phyloP scores from a whole-genome alignment of 2,329 filamentous ascomycete species.

The Helotiales sp. region DNA sequence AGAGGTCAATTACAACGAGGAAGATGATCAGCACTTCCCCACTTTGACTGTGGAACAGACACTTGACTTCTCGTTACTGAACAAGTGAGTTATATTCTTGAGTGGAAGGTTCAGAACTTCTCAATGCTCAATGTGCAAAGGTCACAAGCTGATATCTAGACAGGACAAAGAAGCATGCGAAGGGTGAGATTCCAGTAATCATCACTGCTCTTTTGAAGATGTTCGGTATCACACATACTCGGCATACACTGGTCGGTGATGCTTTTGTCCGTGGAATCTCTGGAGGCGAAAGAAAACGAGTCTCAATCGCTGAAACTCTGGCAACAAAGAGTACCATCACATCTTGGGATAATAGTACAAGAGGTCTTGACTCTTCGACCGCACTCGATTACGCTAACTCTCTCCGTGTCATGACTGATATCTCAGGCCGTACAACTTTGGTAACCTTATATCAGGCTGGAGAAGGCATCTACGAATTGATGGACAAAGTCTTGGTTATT shows the following conservation, averaged over 20 bases:
- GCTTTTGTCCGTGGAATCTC: slow-evolving; percentile 67
- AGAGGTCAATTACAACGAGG: slow-evolving; percentile 76
- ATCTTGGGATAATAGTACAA: slow-evolving; percentile 77
- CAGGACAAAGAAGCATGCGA: slow-evolving; percentile 63
- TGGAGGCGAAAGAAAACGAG: slow-evolving; percentile 78
- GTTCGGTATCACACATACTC: slow-evolving; percentile 77
- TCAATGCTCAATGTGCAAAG: background rate
- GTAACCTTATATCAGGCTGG: slow-evolving; percentile 70
- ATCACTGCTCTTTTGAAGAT: slow-evolving; percentile 71
- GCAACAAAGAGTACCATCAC: slow-evolving; percentile 72
- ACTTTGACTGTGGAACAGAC: slow-evolving; percentile 77
- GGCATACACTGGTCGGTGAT: slow-evolving; percentile 74
- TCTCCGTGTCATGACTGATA: slow-evolving; percentile 71
- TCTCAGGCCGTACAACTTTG: slow-evolving; percentile 68
- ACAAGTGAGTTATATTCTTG: slow-evolving; percentile 45
- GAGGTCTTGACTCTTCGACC: slow-evolving; percentile 75
- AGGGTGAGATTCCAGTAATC: slow-evolving; percentile 65
- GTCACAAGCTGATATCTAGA: background rate
- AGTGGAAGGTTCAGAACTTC: too few species aligned
- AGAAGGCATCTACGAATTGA: slow-evolving; percentile 67
- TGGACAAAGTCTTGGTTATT: slow-evolving; percentile 80
- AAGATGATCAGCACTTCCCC: slow-evolving; percentile 76
- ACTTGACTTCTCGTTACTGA: slow-evolving; percentile 71
- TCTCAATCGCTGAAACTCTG: slow-evolving; percentile 75
- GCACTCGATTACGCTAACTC: slow-evolving; percentile 75